phyloP scores from a whole-genome alignment of 441 rosid genomes.

The Hypseocharis bilobata region DNA sequence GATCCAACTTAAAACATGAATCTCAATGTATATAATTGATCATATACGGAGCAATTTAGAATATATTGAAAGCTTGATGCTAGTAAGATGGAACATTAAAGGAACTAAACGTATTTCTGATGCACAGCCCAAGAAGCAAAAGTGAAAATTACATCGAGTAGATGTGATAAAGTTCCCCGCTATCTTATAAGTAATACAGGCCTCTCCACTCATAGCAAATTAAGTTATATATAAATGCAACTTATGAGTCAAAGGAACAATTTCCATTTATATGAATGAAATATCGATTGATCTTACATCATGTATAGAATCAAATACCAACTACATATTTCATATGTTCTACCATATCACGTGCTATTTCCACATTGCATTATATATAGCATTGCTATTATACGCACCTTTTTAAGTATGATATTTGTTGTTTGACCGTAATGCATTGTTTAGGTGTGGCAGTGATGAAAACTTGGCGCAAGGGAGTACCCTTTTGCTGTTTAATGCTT shows the following conservation, averaged over 20 bases:
- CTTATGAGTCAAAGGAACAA: no score
- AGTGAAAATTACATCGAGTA: not conserved
- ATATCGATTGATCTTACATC: no score
- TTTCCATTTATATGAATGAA: no score
- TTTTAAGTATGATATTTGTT: conserved; percentile 33
- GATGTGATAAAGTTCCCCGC: not conserved
- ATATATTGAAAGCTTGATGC: not conserved
- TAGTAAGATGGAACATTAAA: not conserved
- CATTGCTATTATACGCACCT: conserved; percentile 27
- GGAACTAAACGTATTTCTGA: not conserved
- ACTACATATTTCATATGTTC: not conserved
- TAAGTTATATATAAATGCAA: no score
- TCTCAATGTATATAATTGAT: not conserved
- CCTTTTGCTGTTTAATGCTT: conserved; percentile 11
- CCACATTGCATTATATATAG: no score
- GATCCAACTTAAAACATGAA: not conserved
- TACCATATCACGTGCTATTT: not conserved
- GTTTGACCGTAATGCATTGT: conserved; percentile 39
- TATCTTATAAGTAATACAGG: no score
- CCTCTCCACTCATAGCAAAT: no score
- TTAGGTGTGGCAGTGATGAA: conserved; percentile 43
- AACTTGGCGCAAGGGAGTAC: conserved; percentile 30
- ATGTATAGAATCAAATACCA: no score
- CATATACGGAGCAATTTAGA: not conserved
- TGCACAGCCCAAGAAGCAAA: not conserved